A percentile compares a stretch with the other conserved stretches of the same genome.
Evolutionary conservation across 2,329 filamentous ascomycete genomes (phyloP).

Genomic region (Cadophora sp.): DNA sequence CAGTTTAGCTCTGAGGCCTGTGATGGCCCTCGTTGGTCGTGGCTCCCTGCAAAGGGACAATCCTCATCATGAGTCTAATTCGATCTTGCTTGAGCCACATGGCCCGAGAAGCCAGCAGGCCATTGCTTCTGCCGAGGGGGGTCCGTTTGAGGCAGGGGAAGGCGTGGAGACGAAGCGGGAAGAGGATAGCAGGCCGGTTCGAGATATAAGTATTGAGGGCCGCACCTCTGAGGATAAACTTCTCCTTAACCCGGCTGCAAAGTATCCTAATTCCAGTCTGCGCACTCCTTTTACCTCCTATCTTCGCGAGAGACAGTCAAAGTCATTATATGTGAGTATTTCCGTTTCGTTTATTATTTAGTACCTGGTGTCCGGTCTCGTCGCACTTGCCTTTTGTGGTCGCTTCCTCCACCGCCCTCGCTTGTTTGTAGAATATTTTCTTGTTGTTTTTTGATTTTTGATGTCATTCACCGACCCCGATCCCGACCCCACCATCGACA

Average conservation of each 20-base stretch:
- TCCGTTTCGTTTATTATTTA: slow-evolving; percentile 4
- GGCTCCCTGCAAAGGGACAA: slow-evolving; percentile 26
- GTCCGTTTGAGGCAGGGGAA: slow-evolving; percentile 17
- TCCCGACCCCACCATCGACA: slow-evolving; percentile 4
- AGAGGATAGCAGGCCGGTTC: slow-evolving; percentile 16
- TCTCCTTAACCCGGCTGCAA: slow-evolving; percentile 22
- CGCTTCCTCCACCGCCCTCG: slow-evolving; percentile 4
- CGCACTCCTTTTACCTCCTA: slow-evolving; percentile 29
- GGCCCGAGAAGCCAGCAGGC: slow-evolving; percentile 29
- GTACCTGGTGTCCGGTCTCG: slow-evolving; percentile 1
- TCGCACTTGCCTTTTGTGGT: slow-evolving; percentile 15
- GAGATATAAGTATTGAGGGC: slow-evolving; percentile 33
- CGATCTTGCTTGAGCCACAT: slow-evolving; percentile 35
- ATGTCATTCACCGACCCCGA: slow-evolving; percentile 7
- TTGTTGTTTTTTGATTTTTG: neutral
- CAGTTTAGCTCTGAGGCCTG: slow-evolving; percentile 20
- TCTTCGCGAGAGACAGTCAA: slow-evolving; percentile 20
- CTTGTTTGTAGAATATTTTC: slow-evolving; percentile 2
- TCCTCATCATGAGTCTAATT: slow-evolving; percentile 36
- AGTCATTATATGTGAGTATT: slow-evolving; percentile 30
- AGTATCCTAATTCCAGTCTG: slow-evolving; percentile 27
- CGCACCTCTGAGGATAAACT: slow-evolving; percentile 25
- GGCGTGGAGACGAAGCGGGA: slow-evolving; percentile 17
- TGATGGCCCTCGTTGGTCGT: slow-evolving; percentile 34
- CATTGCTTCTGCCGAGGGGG: slow-evolving; percentile 30